Base-by-base conservation (phyloP, 2,329 filamentous ascomycete genomes). In the Colletotrichum costaricense region DNA sequence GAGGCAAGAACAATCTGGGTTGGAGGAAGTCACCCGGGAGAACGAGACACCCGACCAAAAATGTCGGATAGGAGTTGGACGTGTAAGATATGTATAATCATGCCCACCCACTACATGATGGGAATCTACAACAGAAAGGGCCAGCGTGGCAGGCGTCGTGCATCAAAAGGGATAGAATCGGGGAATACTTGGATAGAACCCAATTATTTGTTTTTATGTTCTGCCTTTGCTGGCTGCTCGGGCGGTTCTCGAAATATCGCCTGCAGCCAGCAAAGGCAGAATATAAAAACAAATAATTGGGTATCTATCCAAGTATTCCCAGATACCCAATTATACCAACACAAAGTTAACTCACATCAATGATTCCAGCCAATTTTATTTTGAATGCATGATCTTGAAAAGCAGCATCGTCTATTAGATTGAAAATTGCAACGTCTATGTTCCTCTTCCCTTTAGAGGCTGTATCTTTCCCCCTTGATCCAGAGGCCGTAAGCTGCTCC, bases 311-410 rank as follows among this genome's bases (percentile, higher is more conserved):
- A 24, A 24, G 24, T 24, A 24, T 24, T 24, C 24, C 24, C 24
- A 56, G 49, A 69, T 69, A 64, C 59, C 66, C 59, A 24, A 22
- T 33, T 19, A 57, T 28, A 46, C 35, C 55, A 46, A 57, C 38
- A 33, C 14, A 16, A 64, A 38, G n/a, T 55, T 55, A 28, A 64
- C 30, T 38, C 30, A 38, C 6, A 5, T 2, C 24, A 28, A 38
- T 4, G 26, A 9, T 9, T n/a, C 8, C 42, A 4, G 8, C 8
- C 42, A 49, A 2, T 22, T 7, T 9, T 4, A 3, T 19, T 1
- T 26, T 22, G 22, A 22, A 5, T 9, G 19, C 2, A 16, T 12
- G 9, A 22, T 35, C 14, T 11, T 54, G 46, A 3, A 4, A 35
- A 54, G 22, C 22, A 26, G 30, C 30, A 38, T 22, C 11, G n/a